phyloP scores from a whole-genome alignment of 208 protist genomes.

The Acanthamoeba culbertsoni region DNA sequence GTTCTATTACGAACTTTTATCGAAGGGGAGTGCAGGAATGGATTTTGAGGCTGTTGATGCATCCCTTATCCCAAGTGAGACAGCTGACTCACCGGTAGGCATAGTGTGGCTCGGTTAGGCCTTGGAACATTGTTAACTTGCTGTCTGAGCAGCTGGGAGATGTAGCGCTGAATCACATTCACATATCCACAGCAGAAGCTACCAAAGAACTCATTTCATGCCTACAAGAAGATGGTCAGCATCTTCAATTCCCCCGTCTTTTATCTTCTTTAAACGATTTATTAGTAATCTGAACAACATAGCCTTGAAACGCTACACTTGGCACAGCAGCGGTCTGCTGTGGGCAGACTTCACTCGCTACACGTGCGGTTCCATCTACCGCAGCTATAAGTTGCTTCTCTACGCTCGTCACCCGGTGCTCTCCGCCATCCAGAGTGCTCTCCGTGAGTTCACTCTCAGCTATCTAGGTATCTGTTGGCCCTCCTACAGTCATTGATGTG shows the following conservation, averaged over 20 bases:
- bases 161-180: not conserved
- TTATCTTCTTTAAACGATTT: not conserved
- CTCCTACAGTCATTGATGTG: not conserved
- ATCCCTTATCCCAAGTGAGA: not conserved
- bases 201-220: constrained; percentile 26
- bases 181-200: not conserved
- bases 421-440: not conserved
- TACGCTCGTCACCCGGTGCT: not conserved
- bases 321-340: constrained; percentile 25
- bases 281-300: not conserved
- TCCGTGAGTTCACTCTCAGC: not conserved
- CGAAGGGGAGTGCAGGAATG: too few species aligned
- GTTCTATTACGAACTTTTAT: not conserved
- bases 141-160: not conserved
- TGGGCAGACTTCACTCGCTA: constrained; percentile 41
- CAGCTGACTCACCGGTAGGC: not conserved
- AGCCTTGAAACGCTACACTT: not conserved
- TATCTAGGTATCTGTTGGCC: not conserved
- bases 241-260: not conserved
- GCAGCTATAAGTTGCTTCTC: constrained; percentile 22
- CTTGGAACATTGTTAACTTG: not conserved
- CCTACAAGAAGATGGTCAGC: constrained; percentile 24
- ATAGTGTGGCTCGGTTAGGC: too few species aligned
- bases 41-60: not conserved
- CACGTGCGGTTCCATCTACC: not conserved